phyloP scores from a whole-genome alignment of 1,284 basidiomycete species.

The Mixia osmundae region DNA sequence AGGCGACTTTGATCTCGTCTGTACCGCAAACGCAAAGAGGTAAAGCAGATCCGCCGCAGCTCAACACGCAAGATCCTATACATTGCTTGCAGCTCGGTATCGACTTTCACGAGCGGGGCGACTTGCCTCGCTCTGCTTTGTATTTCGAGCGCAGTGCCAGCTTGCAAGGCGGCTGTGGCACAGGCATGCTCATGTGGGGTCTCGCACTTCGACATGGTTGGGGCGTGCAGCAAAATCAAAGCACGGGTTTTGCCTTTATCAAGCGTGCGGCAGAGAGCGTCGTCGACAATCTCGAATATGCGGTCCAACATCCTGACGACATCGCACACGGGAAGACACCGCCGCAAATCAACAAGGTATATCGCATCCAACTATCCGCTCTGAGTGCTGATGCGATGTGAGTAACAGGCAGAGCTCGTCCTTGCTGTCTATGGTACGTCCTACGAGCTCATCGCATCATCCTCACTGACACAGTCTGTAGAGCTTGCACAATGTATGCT shows the following conservation, averaged over 20 bases:
- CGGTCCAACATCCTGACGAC: slow-evolving; percentile 25
- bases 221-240: slow-evolving; percentile 37
- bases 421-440: slow-evolving; percentile 70
- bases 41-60: no score
- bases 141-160: slow-evolving; percentile 62
- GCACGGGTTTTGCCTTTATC: slow-evolving; percentile 56
- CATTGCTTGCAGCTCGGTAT: slow-evolving; percentile 38
- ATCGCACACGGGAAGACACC: slow-evolving; percentile 21
- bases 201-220: slow-evolving; percentile 68
- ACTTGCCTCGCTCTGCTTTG: slow-evolving; percentile 42
- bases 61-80: slow-evolving; percentile 5
- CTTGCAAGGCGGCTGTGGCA: slow-evolving; percentile 50
- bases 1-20: no score
- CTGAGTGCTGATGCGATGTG: no score
- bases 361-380: no score
- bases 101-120: slow-evolving; percentile 51
- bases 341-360: no score
- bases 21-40: no score
- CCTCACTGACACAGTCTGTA: no score
- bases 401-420: slow-evolving; percentile 44
- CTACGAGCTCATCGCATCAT: no score
- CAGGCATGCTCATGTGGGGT: slow-evolving; percentile 84
- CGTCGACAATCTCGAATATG: slow-evolving; percentile 43
- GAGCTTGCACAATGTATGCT: slow-evolving; percentile 82
- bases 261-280: slow-evolving; percentile 54